Percentiles rank a stretch among this genome's conserved stretches.
Evolutionary conservation across 768 basidiomycete species (phyloP).

Genomic region (Phaeotremella skinneri): DNA sequence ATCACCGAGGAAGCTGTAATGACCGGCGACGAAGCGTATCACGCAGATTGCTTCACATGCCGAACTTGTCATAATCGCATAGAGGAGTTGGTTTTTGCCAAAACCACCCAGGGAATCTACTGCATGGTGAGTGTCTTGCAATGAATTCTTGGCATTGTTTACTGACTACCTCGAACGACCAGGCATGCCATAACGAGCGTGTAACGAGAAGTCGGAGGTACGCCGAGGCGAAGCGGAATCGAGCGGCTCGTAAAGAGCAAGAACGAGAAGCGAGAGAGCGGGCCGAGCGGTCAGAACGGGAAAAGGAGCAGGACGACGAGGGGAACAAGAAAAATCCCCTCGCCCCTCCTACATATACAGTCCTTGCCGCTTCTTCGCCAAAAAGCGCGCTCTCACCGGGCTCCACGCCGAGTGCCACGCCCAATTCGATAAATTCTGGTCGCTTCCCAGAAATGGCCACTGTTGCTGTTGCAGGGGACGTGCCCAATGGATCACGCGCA

Average conservation of each 20-base stretch:
- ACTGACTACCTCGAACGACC: constrained; percentile 11
- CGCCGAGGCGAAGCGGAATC: constrained; percentile 75
- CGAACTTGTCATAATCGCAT: constrained; percentile 90
- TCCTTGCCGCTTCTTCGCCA: constrained; percentile 21
- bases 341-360: constrained; percentile 3
- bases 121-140: constrained; percentile 57
- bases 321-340: constrained; percentile 15
- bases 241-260: constrained; percentile 53
- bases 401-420: constrained; percentile 28
- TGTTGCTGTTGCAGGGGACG: background rate
- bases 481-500: background rate
- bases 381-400: constrained; percentile 25
- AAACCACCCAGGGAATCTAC: constrained; percentile 96
- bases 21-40: constrained; percentile 97
- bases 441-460: constrained; percentile 16
- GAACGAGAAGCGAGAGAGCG: constrained; percentile 30
- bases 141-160: background rate
- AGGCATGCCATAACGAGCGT: constrained; percentile 96
- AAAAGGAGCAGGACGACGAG: constrained; percentile 36
- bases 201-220: constrained; percentile 89
- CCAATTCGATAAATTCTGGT: constrained; percentile 25
- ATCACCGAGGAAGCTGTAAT: constrained; percentile 99
- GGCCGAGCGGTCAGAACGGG: background rate
- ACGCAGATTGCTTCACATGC: constrained; percentile 98
- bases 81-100: constrained; percentile 97